These are phyloP conservation scores for Neurospora sp. DNA, from an alignment of 495 filamentous ascomycete genomes.

Conservation along the genomic window DNA sequence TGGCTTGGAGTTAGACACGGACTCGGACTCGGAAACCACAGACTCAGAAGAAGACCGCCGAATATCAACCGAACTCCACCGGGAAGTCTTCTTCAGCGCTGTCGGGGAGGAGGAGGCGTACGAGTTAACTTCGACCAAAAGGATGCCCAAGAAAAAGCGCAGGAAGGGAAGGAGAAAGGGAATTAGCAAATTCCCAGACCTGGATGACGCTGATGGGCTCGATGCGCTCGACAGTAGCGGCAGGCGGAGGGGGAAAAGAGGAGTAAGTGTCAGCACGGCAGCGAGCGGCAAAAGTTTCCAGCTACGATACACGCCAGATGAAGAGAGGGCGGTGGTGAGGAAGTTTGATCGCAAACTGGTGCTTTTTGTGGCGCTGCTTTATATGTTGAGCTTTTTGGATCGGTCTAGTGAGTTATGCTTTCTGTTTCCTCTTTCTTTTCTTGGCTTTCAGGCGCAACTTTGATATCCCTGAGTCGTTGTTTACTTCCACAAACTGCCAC, in stretches of 20 bases:
- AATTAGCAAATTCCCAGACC: neutral
- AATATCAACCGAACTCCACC: neutral
- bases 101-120: neutral
- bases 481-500: neutral
- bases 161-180: neutral
- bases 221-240: neutral
- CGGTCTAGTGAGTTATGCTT: conserved; percentile 51
- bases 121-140: neutral
- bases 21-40: neutral
- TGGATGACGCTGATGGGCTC: neutral
- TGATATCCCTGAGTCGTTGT: neutral
- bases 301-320: conserved; percentile 54
- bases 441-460: neutral
- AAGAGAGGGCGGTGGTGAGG: conserved; percentile 61
- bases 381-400: conserved; percentile 73
- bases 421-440: neutral
- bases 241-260: neutral
- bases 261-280: neutral
- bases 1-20: neutral
- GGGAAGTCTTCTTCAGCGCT: neutral
- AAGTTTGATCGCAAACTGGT: conserved; percentile 71
- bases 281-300: neutral
- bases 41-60: neutral
- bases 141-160: neutral
- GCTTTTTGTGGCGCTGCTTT: conserved; percentile 68